Conservation (phyloP, 257 asterid genomes). For the Rehmannia glutinosa region DNA sequence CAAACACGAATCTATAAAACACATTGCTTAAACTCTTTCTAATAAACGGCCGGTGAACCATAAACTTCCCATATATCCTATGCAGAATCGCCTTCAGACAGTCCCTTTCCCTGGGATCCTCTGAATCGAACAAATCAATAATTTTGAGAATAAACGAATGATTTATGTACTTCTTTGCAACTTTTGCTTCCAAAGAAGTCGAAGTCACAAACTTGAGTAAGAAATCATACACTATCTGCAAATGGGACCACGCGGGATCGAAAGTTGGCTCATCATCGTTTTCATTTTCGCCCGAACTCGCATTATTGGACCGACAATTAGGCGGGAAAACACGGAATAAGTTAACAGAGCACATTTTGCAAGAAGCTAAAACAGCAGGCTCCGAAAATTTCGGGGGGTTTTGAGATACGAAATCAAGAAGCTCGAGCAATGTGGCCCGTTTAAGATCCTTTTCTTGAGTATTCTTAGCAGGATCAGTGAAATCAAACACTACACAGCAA, state of each 20-base stretch:
- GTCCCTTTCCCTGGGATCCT: conserved; percentile 95
- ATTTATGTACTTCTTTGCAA: conserved; percentile 72
- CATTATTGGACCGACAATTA: conserved; percentile 30
- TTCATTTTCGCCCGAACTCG: conserved; percentile 46
- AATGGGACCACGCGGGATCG: conserved; percentile 90
- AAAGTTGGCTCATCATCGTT: conserved; percentile 71
- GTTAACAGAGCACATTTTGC: conserved; percentile 86
- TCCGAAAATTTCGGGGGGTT: conserved; percentile 61
- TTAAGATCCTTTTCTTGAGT: conserved; percentile 71
- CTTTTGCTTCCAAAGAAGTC: conserved; percentile 60
- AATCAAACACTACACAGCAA: conserved; percentile 82
- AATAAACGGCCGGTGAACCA: conserved; percentile 77
- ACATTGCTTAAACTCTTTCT: conserved; percentile 75
- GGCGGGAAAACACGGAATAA: conserved; percentile 78
- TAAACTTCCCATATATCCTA: conserved; percentile 86
- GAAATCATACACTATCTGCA: conserved; percentile 81
- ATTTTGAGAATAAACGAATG: conserved; percentile 57
- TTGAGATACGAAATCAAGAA: conserved; percentile 65
- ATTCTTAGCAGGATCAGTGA: conserved; percentile 54
- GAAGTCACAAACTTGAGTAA: conserved; percentile 75
- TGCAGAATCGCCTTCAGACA: conserved; percentile 80
- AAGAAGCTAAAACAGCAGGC: conserved; percentile 66
- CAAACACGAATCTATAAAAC: conserved; percentile 70
- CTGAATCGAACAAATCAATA: conserved; percentile 80
- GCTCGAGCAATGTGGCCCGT: conserved; percentile 69